Base-by-base conservation (phyloP, 352 stramenopile species). In the Phytophthora syringae region DNA sequence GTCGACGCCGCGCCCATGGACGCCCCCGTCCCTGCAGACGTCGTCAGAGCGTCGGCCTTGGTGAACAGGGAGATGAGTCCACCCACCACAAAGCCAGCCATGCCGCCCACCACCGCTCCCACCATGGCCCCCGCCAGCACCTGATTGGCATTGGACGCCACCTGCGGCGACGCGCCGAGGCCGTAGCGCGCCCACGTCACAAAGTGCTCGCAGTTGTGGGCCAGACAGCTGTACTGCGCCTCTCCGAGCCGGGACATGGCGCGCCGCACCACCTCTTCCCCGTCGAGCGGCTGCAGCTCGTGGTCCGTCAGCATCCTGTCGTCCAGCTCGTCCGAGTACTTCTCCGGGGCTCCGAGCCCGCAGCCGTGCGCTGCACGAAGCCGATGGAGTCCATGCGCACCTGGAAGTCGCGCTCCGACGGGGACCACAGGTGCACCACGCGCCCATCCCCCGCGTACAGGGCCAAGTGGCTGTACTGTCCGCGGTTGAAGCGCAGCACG, bases 171-270 rank as follows among this genome's bases (percentile, higher is more conserved):
- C 47, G 76, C 68, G 2, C 76, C 74, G 11, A 77, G 58, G 16
- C 79, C 79, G 55, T 92, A 90, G 32, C 81, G 70, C 12, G 79
- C 83, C 83, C 79, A 92, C 44, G 83, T 90, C 40, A 90, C 83
- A 69, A 92, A 92, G 61, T 92, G 83, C 53, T 92, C 83, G 73
- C 83, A 92, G 54, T 92, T 92, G 72, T 85, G 72, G 5, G 24
- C 57, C 34, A 92, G 30, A 20, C 47, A 84, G 50, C 79, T 74
- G 67, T 92, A 92, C 25, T 74, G 64, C 24, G 57, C 64, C 62
- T 88, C 80, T 39, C 81, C 79, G 11, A 92, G 74, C 10, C 77
- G 67, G 34, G 70, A 67, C 49, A 74, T 72, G 25, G 83, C 83
- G 25, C 83, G 79, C 1, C 56, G 60, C 57, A 88, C 72, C 18